Conservation (phyloP, 2,329 filamentous ascomycete genomes). For the Hymenoscyphus repandus region DNA sequence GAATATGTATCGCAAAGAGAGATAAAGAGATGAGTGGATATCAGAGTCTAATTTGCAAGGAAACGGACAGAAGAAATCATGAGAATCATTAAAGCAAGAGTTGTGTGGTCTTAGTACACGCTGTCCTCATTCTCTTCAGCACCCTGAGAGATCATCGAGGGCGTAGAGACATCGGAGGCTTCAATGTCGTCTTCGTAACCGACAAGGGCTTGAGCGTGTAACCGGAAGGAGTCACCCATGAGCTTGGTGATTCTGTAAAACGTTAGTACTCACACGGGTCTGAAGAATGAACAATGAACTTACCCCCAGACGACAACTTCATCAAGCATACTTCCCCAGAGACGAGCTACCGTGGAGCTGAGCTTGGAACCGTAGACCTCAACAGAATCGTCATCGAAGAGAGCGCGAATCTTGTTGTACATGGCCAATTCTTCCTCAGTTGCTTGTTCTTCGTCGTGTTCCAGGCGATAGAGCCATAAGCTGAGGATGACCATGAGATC, state of each 20-base stretch:
- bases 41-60: constrained; percentile 27
- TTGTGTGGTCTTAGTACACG: constrained; percentile 48
- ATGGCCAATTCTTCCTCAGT: constrained; percentile 79
- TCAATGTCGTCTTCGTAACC: constrained; percentile 87
- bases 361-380: constrained; percentile 77
- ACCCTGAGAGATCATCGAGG: constrained; percentile 67
- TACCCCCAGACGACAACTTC: constrained; percentile 99
- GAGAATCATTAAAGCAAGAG: constrained; percentile 27
- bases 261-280: constrained; percentile 38
- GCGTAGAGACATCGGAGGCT: constrained; percentile 62
- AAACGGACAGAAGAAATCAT: constrained; percentile 43
- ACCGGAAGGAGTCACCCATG: constrained; percentile 97
- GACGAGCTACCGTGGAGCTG: constrained; percentile 88
- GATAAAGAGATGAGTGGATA: constrained; percentile 29
- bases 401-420: constrained; percentile 86
- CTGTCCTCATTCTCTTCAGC: constrained; percentile 60
- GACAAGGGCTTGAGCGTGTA: constrained; percentile 89
- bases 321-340: constrained; percentile 98
- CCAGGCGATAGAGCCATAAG: constrained; percentile 96
- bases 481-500: constrained; percentile 98
- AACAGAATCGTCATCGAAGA: constrained; percentile 87
- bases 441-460: constrained; percentile 94
- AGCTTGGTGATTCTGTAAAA: constrained; percentile 73
- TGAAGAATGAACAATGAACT: constrained; percentile 40
- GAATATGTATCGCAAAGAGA: constrained; percentile 18